phyloP scores from a whole-genome alignment of 192 early-diverging fungal genomes.

The Coemansia sp. region DNA sequence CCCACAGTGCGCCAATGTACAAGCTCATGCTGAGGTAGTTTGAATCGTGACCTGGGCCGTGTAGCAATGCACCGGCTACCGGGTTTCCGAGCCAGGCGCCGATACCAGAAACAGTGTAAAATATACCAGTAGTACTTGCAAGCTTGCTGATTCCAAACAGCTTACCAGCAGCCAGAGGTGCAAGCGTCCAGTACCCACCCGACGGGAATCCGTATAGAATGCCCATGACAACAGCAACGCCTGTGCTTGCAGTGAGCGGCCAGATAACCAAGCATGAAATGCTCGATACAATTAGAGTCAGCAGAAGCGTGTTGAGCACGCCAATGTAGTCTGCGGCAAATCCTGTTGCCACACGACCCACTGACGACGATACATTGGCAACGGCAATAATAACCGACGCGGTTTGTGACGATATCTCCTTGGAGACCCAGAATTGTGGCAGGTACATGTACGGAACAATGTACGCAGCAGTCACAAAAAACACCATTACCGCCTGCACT shows the following conservation, averaged over 20 bases:
- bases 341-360: conserved; percentile 33
- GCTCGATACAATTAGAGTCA: conserved; percentile 19
- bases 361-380: conserved; percentile 45
- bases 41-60: conserved; percentile 30
- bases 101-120: conserved; percentile 37
- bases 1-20: conserved; percentile 47
- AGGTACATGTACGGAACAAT: conserved; percentile 45
- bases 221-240: conserved; percentile 34
- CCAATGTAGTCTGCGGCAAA: conserved; percentile 44
- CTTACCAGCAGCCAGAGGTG: conserved; percentile 40
- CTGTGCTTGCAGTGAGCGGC: conserved; percentile 42
- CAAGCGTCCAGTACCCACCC: conserved; percentile 48
- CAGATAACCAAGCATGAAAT: conserved; percentile 35
- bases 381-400: conserved; percentile 49
- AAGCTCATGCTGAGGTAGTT: conserved; percentile 34
- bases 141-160: conserved; percentile 46
- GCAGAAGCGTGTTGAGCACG: conserved; percentile 37
- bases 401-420: conserved; percentile 30
- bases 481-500: conserved; percentile 35
- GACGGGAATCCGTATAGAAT: conserved; percentile 37
- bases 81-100: conserved; percentile 49
- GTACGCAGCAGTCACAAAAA: conserved; percentile 51
- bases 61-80: conserved; percentile 33
- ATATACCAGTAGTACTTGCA: conserved; percentile 41
- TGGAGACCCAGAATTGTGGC: conserved; percentile 38